Percentiles rank a stretch among this genome's conserved stretches.
phyloP scores from a whole-genome alignment of 345 rosid genomes.

The Boechera stricta region DNA sequence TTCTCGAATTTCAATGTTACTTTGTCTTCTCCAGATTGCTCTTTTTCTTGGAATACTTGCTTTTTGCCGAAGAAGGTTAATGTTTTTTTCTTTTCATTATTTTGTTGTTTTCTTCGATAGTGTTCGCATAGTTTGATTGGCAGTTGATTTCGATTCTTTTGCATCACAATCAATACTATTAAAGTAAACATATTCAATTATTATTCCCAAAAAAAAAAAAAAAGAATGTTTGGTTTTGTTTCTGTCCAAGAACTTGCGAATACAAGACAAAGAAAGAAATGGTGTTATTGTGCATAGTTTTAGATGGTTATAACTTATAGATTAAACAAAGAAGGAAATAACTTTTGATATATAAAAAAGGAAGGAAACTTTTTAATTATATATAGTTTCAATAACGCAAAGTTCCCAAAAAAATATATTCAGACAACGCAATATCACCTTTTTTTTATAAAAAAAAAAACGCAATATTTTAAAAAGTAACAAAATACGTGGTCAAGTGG shows the following conservation, averaged over 20 bases:
- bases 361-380: neutral
- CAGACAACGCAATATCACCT: neutral
- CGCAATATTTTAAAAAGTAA: neutral
- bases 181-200: slow-evolving; percentile 35
- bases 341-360: neutral
- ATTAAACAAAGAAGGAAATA: neutral
- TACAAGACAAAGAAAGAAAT: slow-evolving; percentile 40
- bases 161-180: slow-evolving; percentile 43
- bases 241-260: slow-evolving; percentile 36
- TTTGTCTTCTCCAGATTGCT: slow-evolving; percentile 35
- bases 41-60: slow-evolving; percentile 29
- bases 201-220: slow-evolving; percentile 24
- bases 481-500: slow-evolving; percentile 2
- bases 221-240: slow-evolving; percentile 46
- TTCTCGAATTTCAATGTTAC: slow-evolving; percentile 35
- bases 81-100: neutral
- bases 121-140: slow-evolving; percentile 39
- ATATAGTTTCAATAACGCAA: neutral
- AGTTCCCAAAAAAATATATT: neutral
- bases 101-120: slow-evolving; percentile 42
- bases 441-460: too few relatives aligned
- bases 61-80: slow-evolving; percentile 26
- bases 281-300: slow-evolving; percentile 12
- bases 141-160: slow-evolving; percentile 41
- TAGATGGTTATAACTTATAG: slow-evolving; percentile 23